A percentile compares a stretch with the other conserved stretches of the same genome.
Evolutionary conservation across 768 basidiomycete species (phyloP).

Genomic region (Collybia sordida): DNA sequence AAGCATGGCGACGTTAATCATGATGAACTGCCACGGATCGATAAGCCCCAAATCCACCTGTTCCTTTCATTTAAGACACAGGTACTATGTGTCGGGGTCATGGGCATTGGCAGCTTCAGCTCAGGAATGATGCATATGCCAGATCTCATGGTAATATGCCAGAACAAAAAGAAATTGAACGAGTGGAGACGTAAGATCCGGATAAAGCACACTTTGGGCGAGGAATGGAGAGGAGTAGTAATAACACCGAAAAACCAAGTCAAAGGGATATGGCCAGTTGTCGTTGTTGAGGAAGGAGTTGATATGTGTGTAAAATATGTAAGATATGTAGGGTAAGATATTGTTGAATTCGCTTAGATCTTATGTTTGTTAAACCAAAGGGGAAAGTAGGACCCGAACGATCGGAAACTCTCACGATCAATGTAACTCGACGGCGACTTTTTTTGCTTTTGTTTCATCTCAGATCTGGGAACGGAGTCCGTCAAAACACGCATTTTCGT

Average conservation of each 20-base stretch:
- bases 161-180: slow-evolving; percentile 9
- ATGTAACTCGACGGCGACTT: slow-evolving; percentile 18
- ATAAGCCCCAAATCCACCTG: too few relatives aligned
- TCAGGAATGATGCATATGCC: slow-evolving; percentile 2
- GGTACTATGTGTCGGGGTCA: too few relatives aligned
- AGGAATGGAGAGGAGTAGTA: neutral
- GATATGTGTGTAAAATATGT: neutral
- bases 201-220: slow-evolving; percentile 2
- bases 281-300: neutral
- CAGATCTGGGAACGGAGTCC: slow-evolving; percentile 13
- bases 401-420: slow-evolving; percentile 21
- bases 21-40: too few relatives aligned
- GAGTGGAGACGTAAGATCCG: slow-evolving; percentile 14
- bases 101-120: neutral
- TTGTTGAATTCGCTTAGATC: slow-evolving; percentile 8
- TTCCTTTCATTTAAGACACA: too few relatives aligned
- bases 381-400: slow-evolving; percentile 15
- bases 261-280: neutral
- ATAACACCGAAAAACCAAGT: neutral
- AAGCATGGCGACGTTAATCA: too few relatives aligned
- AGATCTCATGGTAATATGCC: slow-evolving; percentile 1
- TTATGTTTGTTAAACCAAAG: slow-evolving; percentile 12
- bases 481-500: slow-evolving; percentile 10
- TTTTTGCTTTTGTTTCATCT: slow-evolving; percentile 20
- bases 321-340: too few relatives aligned